Conservation (phyloP, 495 filamentous ascomycete species). For the Podospora bellae-mahoneyi region DNA sequence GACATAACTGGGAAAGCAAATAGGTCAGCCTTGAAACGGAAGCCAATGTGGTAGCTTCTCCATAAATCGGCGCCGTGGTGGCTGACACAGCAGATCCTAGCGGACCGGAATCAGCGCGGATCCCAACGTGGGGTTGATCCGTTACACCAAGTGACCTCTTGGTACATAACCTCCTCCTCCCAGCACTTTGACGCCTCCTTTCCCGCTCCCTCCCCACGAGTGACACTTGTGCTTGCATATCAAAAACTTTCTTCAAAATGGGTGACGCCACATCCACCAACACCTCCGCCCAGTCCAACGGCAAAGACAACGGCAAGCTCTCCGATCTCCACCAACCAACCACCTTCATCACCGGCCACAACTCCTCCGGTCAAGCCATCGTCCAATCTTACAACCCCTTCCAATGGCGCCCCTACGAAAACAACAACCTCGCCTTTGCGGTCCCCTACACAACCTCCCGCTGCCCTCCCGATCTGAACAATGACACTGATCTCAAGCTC, state of each 20-base stretch:
- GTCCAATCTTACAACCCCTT: constrained; percentile 35
- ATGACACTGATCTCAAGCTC: constrained; percentile 48
- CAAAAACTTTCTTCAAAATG: constrained; percentile 17
- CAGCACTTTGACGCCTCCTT: neutral
- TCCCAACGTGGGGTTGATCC: constrained; percentile 8
- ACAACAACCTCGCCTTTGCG: constrained; percentile 32
- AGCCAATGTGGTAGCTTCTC: neutral
- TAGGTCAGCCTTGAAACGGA: neutral
- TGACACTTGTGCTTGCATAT: neutral
- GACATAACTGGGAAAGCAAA: too few species aligned
- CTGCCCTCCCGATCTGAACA: constrained; percentile 53
- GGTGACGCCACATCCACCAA: constrained; percentile 13
- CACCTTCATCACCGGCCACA: constrained; percentile 42
- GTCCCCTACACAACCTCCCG: constrained; percentile 49
- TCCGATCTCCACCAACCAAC: constrained; percentile 37
- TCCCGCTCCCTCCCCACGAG: neutral
- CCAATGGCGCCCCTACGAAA: constrained; percentile 31
- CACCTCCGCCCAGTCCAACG: neutral
- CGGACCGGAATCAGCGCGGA: constrained; percentile 11
- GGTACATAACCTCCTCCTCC: neutral
- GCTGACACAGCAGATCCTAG: neutral
- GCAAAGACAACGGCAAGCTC: constrained; percentile 17
- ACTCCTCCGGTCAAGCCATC: constrained; percentile 37
- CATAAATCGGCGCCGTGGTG: neutral
- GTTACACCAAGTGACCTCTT: neutral